Base-by-base conservation (phyloP, 768 basidiomycete genomes). In the Thelephora ganbajun region DNA sequence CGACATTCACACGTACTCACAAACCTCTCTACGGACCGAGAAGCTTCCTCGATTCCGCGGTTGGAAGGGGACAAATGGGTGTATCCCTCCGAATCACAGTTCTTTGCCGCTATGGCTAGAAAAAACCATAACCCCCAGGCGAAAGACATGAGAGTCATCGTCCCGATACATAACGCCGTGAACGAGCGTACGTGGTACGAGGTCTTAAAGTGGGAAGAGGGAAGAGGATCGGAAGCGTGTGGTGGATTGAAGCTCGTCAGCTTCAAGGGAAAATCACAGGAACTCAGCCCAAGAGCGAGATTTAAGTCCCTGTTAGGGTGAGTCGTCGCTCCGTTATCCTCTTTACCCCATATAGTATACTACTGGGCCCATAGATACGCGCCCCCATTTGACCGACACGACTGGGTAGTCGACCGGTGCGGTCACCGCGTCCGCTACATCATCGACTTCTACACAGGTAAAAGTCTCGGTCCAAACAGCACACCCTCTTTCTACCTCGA, bases 101-200 rank as follows among this genome's bases (percentile, higher is more conserved):
- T 99, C 72, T 98, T 86, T 64, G 73, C 85, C n/a, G 94, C 96
- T 16, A 92, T 99, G 83, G 76, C 80, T 49, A 79, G 94, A 50
- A 98, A 98, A 67, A 80, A 96, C 56, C 88, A 96, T 62, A 79
- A 83, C 47, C 93, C 93, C 3, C 73, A 80, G 26, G 74, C 83
- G 18, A 60, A 71, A n/a, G 94, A 98, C 66, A 97, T 98, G 93
- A 79, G 75, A 57, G 84, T 88, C 23, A 83, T 99, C 57, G 91
- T 99, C 18, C 94, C 93, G 12, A 99, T 99, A 44, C 96, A 99
- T 65, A 99, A 99, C 59, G 94, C 94, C 34, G 96, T 98, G 47
- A 99, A 99, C 61, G 96, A 98, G 66, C 53, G 69, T 57, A 51
- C 66, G 51, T 62, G 78, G 78, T 60, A 60, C 33, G 70, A 75